Conservation (phyloP, 2,329 filamentous ascomycete genomes). For the Xylariomycetidae sp. region DNA sequence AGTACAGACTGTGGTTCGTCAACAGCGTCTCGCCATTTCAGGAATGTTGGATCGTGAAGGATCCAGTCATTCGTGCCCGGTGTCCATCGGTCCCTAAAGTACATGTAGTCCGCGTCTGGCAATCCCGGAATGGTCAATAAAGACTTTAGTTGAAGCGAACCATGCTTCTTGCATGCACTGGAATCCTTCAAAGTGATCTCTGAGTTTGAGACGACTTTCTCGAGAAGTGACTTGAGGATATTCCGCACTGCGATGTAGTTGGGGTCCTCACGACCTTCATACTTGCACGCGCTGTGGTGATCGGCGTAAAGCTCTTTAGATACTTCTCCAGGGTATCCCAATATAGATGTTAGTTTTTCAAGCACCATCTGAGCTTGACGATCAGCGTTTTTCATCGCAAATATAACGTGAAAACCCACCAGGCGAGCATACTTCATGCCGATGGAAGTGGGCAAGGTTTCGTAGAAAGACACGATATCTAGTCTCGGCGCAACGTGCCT, state of each 20-base stretch:
- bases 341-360: constrained; percentile 33
- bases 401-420: constrained; percentile 3
- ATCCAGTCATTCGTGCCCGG: constrained; percentile 11
- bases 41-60: constrained; percentile 2
- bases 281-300: constrained; percentile 40
- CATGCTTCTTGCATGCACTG: constrained; percentile 1
- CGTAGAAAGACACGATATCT: constrained; percentile 23
- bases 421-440: constrained; percentile 5
- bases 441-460: constrained; percentile 15
- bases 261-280: constrained; percentile 26
- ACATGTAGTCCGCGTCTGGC: constrained; percentile 11
- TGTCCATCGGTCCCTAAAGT: constrained; percentile 13
- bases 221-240: constrained; percentile 19
- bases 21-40: constrained; percentile 4
- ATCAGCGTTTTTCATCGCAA: too few relatives aligned
- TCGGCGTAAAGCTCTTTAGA: constrained; percentile 34
- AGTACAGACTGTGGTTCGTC: constrained; percentile 1
- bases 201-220: constrained; percentile 6
- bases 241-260: constrained; percentile 32
- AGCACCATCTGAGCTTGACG: constrained; percentile 12
- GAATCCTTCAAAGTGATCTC: too few relatives aligned
- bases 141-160: constrained; percentile 5
- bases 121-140: constrained; percentile 8
- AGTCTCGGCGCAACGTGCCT: constrained; percentile 19
- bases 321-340: constrained; percentile 37